Evolutionary conservation across 73 alveolate species (phyloP), one percentile per base, ranked within the genome.

Genomic region (Paramecium bursaria): DNA sequence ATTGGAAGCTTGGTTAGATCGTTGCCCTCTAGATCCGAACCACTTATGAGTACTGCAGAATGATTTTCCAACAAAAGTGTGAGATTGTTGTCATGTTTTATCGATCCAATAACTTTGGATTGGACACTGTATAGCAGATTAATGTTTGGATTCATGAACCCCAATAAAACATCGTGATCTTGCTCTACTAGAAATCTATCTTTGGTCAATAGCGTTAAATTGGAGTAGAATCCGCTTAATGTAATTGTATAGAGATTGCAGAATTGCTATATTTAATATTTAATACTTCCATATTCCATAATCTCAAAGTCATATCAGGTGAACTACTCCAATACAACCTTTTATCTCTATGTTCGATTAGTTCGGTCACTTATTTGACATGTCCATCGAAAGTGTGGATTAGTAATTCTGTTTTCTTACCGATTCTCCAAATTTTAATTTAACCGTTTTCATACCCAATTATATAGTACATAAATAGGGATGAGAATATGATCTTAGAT

Each of bases 281-380:
- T 13, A 27, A 57, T 57, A 57, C 76, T 50, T 29, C 27, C 6
- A 57, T 26, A 30, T 57, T 50, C 76, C 76, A 57, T 57, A 57
- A 57, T 57, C 33, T 57, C 19, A 57, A 30, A 0, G 22, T 10
- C 27, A 57, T 30, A 11, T 57, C 76, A 30, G 17, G 19, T 1
- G 51, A 48, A 14, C 33, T 14, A 57, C 76, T 57, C 76, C 76
- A 57, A 57, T 30, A 57, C 76, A 57, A 30, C 26, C 33, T 57
- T 1, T 57, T 50, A 30, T 57, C 33, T 27, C 33, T 57, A 13
- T 50, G 27, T 15, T 50, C 33, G 0, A 57, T 7, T 57, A 57
- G 33, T 5, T 48, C 27, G 27, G 27, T 50, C 1, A 57, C 33
- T 57, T 29, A 2, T 57, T 57, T 57, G 7, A 30, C 17, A 57